Conservation (phyloP, 805 yeast species). For the Candida tammaniensis region DNA sequence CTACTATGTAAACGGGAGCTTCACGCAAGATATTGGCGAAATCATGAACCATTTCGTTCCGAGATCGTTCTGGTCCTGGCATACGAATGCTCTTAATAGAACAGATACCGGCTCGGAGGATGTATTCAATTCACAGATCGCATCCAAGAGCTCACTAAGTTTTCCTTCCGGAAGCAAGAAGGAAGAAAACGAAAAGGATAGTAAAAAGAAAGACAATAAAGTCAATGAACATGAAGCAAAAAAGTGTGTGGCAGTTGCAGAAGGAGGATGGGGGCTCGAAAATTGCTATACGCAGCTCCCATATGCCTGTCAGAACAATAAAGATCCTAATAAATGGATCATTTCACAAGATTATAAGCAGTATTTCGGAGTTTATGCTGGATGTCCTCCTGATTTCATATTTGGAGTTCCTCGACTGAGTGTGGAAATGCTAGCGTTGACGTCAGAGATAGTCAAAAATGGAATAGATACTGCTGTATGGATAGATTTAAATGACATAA, state of each 20-base stretch:
- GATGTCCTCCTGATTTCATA: constrained; percentile 34
- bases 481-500: constrained; percentile 80
- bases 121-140: no score
- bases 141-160: background rate
- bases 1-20: constrained; percentile 7
- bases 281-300: constrained; percentile 58
- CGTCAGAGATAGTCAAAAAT: constrained; percentile 24
- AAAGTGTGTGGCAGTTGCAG: constrained; percentile 40
- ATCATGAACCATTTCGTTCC: constrained; percentile 28
- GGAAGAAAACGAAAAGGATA: background rate
- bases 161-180: constrained; percentile 2
- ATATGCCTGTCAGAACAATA: constrained; percentile 53
- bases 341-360: constrained; percentile 26
- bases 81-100: constrained; percentile 18
- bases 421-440: constrained; percentile 29
- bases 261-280: constrained; percentile 58
- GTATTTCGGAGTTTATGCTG: constrained; percentile 45
- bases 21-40: constrained; percentile 16
- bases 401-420: constrained; percentile 35
- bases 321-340: constrained; percentile 43
- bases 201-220: background rate
- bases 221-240: constrained; percentile 21
- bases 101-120: no score
- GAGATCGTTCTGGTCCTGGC: constrained; percentile 73
- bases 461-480: constrained; percentile 48